These are phyloP conservation scores for Pythium vanterpoolii DNA, from an alignment of 352 stramenopile genomes.

Conservation along the genomic window DNA sequence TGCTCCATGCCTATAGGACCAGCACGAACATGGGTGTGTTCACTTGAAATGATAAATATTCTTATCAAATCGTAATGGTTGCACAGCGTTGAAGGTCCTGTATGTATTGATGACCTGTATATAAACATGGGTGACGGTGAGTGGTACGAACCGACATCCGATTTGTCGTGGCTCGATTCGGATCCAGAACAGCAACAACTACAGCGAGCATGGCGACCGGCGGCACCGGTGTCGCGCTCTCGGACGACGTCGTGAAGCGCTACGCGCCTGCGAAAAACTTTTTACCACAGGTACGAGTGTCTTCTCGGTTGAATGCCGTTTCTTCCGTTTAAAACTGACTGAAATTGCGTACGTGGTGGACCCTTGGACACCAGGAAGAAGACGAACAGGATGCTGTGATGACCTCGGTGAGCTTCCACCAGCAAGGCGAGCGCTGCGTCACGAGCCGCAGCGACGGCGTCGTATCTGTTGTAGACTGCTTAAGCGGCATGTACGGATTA, in stretches of 20 bases:
- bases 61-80: slow-evolving; percentile 14
- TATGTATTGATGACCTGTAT: neutral
- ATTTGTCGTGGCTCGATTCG: neutral
- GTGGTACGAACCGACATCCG: neutral
- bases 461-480: slow-evolving; percentile 78
- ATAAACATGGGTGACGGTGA: slow-evolving; percentile 1
- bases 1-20: slow-evolving; percentile 27
- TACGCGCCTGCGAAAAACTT: slow-evolving; percentile 75
- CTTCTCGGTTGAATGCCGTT: neutral
- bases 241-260: slow-evolving; percentile 52
- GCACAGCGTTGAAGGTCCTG: neutral
- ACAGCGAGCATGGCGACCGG: neutral
- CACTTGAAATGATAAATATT: neutral
- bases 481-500: slow-evolving; percentile 69
- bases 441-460: slow-evolving; percentile 75
- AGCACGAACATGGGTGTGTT: slow-evolving; percentile 14
- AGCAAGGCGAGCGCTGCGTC: slow-evolving; percentile 73
- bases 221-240: slow-evolving; percentile 37
- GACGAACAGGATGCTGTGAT: slow-evolving; percentile 58
- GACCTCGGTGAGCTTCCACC: slow-evolving; percentile 74
- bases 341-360: slow-evolving; percentile 5
- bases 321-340: neutral
- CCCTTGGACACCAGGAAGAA: slow-evolving; percentile 36
- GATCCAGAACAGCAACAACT: neutral
- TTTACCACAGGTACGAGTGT: slow-evolving; percentile 38